Evolutionary conservation across 306 rosid species (phyloP).

Genomic region (Sindora glabra): DNA sequence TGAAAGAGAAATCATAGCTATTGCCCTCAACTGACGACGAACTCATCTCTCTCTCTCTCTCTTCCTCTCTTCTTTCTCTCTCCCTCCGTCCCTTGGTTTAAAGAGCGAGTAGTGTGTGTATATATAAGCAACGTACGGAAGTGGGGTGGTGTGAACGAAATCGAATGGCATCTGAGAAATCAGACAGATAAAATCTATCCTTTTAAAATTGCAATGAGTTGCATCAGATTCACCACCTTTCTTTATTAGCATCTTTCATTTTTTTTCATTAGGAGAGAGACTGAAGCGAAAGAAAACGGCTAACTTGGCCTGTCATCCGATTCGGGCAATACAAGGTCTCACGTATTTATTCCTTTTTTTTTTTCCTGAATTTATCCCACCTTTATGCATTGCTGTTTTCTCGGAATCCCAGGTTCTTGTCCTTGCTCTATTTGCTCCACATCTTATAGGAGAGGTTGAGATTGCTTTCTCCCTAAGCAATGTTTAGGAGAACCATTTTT

Average conservation of each 20-base stretch:
- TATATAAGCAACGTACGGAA: slow-evolving; percentile 18
- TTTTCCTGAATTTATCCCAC: neutral
- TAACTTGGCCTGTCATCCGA: slow-evolving; percentile 23
- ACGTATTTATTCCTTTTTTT: slow-evolving; percentile 44
- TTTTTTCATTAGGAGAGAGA: slow-evolving; percentile 5
- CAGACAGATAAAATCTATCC: neutral
- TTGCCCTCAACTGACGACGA: slow-evolving; percentile 70
- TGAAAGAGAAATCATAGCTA: slow-evolving; percentile 82
- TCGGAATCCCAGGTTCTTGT: slow-evolving; percentile 10
- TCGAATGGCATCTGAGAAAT: no score
- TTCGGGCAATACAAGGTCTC: slow-evolving; percentile 18
- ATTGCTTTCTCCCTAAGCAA: no score
- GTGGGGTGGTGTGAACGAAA: no score
- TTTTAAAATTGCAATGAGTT: slow-evolving; percentile 10
- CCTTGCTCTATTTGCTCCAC: slow-evolving; percentile 12
- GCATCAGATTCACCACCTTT: slow-evolving; percentile 1
- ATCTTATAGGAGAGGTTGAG: no score
- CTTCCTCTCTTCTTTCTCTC: neutral
- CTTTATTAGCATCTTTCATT: neutral
- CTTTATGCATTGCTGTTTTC: slow-evolving; percentile 10
- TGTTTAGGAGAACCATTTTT: no score
- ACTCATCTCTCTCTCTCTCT: slow-evolving; percentile 57
- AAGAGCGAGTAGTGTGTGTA: no score
- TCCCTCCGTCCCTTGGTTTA: neutral
- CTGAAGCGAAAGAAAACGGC: slow-evolving; percentile 39